phyloP scores from a whole-genome alignment of 2,329 filamentous ascomycete genomes.

The Lasiodiplodia gonubiensis region DNA sequence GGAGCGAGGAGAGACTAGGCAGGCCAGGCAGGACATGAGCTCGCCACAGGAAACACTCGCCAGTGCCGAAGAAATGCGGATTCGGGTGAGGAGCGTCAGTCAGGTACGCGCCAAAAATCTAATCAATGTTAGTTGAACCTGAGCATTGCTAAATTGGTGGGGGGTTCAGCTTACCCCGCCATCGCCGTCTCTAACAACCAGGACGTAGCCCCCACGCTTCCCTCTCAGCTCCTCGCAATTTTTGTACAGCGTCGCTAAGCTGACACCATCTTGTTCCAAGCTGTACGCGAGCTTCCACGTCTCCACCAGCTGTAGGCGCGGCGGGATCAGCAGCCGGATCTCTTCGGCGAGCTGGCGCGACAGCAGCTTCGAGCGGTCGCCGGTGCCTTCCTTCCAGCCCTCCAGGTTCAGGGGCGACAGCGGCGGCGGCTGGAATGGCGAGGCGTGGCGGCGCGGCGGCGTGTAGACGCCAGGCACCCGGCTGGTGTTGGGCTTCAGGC shows the following conservation, averaged over 20 bases:
- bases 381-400: slow-evolving; percentile 68
- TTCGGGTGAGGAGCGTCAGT: slow-evolving; percentile 84
- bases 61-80: slow-evolving; percentile 90
- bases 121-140: slow-evolving; percentile 28
- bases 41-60: slow-evolving; percentile 93
- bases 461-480: slow-evolving; percentile 66
- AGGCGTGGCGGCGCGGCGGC: slow-evolving; percentile 67
- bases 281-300: slow-evolving; percentile 88
- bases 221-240: slow-evolving; percentile 72
- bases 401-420: slow-evolving; percentile 78
- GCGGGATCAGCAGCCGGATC: slow-evolving; percentile 85
- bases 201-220: slow-evolving; percentile 81
- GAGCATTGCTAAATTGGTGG: not conserved
- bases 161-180: slow-evolving; percentile 67
- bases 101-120: slow-evolving; percentile 89
- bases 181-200: slow-evolving; percentile 80
- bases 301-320: slow-evolving; percentile 84
- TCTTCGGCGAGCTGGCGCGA: slow-evolving; percentile 82
- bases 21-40: slow-evolving; percentile 68
- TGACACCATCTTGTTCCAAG: slow-evolving; percentile 89
- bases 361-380: slow-evolving; percentile 68
- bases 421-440: slow-evolving; percentile 85
- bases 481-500: slow-evolving; percentile 26
- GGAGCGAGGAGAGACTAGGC: slow-evolving; percentile 59
- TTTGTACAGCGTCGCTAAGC: slow-evolving; percentile 83